These are phyloP conservation scores for Paracoccidioides brasiliensis DNA, from an alignment of 2,329 filamentous ascomycete species.

Conservation along the genomic window DNA sequence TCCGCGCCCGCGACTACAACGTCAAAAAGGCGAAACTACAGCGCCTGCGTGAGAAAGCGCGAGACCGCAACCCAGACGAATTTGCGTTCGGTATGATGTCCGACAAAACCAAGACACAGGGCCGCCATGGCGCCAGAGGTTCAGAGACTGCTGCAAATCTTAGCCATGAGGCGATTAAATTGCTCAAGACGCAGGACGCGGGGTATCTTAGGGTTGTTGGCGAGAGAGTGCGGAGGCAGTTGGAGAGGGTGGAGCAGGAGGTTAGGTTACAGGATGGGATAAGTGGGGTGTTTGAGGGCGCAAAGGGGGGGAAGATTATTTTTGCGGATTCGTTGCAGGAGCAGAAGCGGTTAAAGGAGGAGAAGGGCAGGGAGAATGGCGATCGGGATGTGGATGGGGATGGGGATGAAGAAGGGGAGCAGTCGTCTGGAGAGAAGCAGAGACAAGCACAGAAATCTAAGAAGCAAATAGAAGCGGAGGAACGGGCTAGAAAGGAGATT, in stretches of 20 bases:
- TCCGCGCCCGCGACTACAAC: constrained; percentile 52
- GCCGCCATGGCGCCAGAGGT: constrained; percentile 34
- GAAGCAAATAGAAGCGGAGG: constrained; percentile 32
- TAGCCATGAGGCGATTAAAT: constrained; percentile 45
- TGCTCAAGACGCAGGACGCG: constrained; percentile 53
- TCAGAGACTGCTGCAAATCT: constrained; percentile 35
- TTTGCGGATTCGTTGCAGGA: constrained; percentile 29
- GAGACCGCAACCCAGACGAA: constrained; percentile 52
- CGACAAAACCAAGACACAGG: constrained; percentile 28
- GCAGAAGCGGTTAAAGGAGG: constrained; percentile 18
- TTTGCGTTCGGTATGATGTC: constrained; percentile 54
- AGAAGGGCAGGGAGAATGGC: constrained; percentile 13
- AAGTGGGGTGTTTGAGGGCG: constrained; percentile 17
- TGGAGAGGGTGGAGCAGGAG: constrained; percentile 37
- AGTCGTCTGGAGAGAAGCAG: constrained; percentile 6
- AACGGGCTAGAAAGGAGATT: constrained; percentile 25
- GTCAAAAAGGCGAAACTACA: constrained; percentile 47
- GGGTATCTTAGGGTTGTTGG: constrained; percentile 48
- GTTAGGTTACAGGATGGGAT: constrained; percentile 29
- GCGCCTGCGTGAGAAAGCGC: constrained; percentile 46
- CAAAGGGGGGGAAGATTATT: constrained; percentile 20
- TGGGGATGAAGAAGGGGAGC: constrained; percentile 11
- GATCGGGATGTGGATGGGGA: constrained; percentile 16
- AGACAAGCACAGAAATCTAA: constrained; percentile 26
- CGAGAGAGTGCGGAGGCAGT: constrained; percentile 42